Base-by-base conservation (phyloP, 2,329 filamentous ascomycete genomes). In the Nemania bipapillata region DNA sequence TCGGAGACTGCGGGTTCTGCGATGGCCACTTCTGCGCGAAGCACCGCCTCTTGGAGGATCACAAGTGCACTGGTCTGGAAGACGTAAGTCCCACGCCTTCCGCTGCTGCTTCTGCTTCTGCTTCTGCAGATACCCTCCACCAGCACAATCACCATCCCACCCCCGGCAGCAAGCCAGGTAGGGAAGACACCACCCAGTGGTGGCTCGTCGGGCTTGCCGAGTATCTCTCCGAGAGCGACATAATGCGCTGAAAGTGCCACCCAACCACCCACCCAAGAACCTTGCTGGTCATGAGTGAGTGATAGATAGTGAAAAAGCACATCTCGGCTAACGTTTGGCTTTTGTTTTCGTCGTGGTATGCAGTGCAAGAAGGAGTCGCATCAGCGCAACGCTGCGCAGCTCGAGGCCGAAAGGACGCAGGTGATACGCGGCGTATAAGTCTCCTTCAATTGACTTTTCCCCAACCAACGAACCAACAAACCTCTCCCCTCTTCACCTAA, bases 341-440 rank as follows among this genome's bases (percentile, higher is more conserved):
- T n/a, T n/a, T 77, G 40, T 77, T 42, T 59, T 76, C 64, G 69
- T 74, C 60, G 55, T 22, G 69, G 66, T 61, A 59, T 66, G 32
- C 78, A 91, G 89, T 97, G 95, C 87, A 97, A 97, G 87, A 96
- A 97, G 85, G 94, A 97, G 81, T 95, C 93, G 55, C 93, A 97
- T 82, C 93, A 96, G 80, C 90, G 94, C 74, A 99, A 99, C 80
- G 92, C 93, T 68, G 92, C 94, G 73, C 94, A 96, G 83, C 86
- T 99, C 79, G 93, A 97, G 82, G 89, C 90, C 66, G 95, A 99
- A 86, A 88, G 95, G 78, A 99, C 96, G 54, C 91, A 95, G 72
- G 94, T 96, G 76, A 96, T 98, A 83, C 94, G 92, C 83, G 94
- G 94, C 70, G 91, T 97, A 80, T 97, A 87, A 82, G 63, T 49